Conservation (phyloP, 208 protist genomes). For the Wallacemonas sp. region DNA sequence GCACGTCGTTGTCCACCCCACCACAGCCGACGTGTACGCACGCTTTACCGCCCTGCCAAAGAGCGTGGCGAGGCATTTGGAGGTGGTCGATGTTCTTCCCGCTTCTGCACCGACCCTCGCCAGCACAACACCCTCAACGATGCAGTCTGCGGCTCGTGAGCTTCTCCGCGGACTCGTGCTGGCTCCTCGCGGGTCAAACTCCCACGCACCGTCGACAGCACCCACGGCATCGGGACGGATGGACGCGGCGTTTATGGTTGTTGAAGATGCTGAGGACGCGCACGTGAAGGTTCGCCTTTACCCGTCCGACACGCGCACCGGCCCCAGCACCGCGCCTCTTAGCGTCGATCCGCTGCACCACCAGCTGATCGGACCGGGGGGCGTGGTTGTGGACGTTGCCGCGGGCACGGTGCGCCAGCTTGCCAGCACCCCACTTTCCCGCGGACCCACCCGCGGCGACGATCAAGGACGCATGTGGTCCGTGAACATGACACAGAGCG, state of each 20-base stretch:
- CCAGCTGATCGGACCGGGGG: conserved; percentile 23
- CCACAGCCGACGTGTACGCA: conserved; percentile 8
- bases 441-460: neutral
- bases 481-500: conserved; percentile 18
- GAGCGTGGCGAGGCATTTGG: conserved; percentile 6
- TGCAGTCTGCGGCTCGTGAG: too few species aligned
- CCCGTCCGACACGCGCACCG: neutral
- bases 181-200: neutral
- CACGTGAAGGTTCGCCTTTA: conserved; percentile 6
- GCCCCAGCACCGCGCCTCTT: neutral
- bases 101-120: neutral
- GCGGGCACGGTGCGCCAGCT: neutral
- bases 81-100: conserved; percentile 14
- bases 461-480: neutral
- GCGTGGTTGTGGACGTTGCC: neutral
- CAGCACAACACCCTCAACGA: too few species aligned
- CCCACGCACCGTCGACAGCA: neutral
- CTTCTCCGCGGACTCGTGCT: conserved; percentile 21
- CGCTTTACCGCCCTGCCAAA: conserved; percentile 20
- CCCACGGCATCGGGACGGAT: conserved; percentile 6
- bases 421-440: neutral
- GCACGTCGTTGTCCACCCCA: conserved; percentile 11
- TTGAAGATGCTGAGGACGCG: conserved; percentile 18
- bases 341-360: conserved; percentile 13
- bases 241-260: conserved; percentile 5